Evolutionary conservation across 805 yeast species (phyloP).

Genomic region (Wickerhamiella shivajii): DNA sequence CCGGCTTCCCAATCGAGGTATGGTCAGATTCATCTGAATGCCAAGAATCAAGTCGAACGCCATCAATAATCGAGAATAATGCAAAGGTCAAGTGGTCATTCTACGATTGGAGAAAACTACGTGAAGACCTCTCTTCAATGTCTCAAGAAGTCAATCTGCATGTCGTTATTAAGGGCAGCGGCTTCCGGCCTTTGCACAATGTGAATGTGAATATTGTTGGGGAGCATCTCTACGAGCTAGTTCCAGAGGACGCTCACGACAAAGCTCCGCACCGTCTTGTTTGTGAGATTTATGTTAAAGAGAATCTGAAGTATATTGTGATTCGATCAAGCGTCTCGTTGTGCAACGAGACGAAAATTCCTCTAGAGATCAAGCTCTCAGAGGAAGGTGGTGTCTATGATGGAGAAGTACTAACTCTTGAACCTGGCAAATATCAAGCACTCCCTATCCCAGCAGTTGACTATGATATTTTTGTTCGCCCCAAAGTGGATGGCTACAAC

Average conservation of each 20-base stretch:
- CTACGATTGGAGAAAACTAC: slow-evolving; percentile 79
- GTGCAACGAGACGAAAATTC: slow-evolving; percentile 51
- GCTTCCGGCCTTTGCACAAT: slow-evolving; percentile 37
- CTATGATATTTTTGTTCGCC: slow-evolving; percentile 45
- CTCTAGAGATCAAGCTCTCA: slow-evolving; percentile 28
- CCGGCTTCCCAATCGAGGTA: slow-evolving; percentile 67
- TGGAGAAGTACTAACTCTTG: slow-evolving; percentile 28
- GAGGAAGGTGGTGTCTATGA: slow-evolving; percentile 24
- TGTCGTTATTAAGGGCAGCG: slow-evolving; percentile 37
- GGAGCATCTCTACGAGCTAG: slow-evolving; percentile 54
- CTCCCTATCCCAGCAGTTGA: slow-evolving; percentile 58
- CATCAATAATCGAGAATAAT: slow-evolving; percentile 27
- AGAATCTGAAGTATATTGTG: slow-evolving; percentile 64
- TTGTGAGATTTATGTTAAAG: slow-evolving; percentile 54
- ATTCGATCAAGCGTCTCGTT: slow-evolving; percentile 63
- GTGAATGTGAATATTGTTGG: slow-evolving; percentile 72
- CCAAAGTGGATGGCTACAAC: slow-evolving; percentile 40
- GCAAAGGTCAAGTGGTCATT: slow-evolving; percentile 69
- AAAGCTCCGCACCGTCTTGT: slow-evolving; percentile 43
- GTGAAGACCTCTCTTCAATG: slow-evolving; percentile 64
- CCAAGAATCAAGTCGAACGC: too few relatives aligned
- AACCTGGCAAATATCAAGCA: slow-evolving; percentile 44
- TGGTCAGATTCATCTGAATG: slow-evolving; percentile 53
- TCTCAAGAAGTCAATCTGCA: slow-evolving; percentile 48
- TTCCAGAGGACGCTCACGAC: slow-evolving; percentile 39